phyloP scores from a whole-genome alignment of 1,284 basidiomycete species.

The Apiotrichum akiyoshidainum region DNA sequence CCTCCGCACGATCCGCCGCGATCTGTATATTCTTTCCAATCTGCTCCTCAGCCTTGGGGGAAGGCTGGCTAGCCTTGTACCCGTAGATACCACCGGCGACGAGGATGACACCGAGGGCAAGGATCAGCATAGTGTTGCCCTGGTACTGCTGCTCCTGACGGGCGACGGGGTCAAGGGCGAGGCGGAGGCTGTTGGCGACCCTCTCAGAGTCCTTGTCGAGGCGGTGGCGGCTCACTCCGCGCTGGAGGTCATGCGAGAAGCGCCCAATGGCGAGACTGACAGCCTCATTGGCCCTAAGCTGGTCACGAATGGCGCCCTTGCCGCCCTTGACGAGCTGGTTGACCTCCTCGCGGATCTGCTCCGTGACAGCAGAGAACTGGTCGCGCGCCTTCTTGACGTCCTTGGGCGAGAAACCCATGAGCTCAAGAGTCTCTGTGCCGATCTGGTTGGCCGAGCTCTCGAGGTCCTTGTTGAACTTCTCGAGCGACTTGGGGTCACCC shows the following conservation, averaged over 20 bases:
- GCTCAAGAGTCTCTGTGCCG: background rate
- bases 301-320: background rate
- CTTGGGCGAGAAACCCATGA: slow-evolving; percentile 1
- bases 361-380: background rate
- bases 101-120: background rate
- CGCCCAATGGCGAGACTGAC: background rate
- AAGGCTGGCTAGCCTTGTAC: background rate
- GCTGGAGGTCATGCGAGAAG: slow-evolving; percentile 1
- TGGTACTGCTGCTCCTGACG: background rate
- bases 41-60: background rate
- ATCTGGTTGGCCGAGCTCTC: background rate
- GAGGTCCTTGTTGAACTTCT: background rate
- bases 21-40: background rate
- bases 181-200: background rate
- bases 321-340: background rate
- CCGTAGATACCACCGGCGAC: background rate
- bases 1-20: background rate
- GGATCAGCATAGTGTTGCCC: background rate
- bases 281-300: background rate
- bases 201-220: slow-evolving; percentile 2
- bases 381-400: background rate
- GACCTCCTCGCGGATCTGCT: slow-evolving; percentile 1
- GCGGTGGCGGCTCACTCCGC: background rate
- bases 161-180: background rate
- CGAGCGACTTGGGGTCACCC: background rate